phyloP scores from a whole-genome alignment of 1,284 basidiomycete species.

The Paramarasmius palmivorus region DNA sequence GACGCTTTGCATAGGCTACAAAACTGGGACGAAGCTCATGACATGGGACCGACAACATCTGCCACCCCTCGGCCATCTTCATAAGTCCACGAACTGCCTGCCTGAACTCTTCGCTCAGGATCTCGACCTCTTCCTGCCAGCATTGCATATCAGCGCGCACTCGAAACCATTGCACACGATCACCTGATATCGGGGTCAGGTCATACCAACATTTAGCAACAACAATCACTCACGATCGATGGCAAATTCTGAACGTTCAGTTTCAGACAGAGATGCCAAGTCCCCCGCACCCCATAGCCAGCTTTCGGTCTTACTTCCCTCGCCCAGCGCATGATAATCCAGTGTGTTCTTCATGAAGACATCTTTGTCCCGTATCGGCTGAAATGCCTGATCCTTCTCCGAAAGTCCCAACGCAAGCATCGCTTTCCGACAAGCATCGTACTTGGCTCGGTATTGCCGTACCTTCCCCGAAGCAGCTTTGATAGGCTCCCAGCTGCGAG shows the following conservation, averaged over 20 bases:
- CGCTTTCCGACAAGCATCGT: conserved; percentile 2
- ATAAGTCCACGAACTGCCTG: not conserved
- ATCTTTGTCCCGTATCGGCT: not conserved
- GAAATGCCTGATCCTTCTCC: not conserved
- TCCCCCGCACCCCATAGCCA: not conserved
- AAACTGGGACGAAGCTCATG: not conserved
- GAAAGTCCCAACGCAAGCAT: conserved; percentile 4
- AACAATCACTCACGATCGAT: not conserved
- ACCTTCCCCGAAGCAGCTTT: not conserved
- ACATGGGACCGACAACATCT: not conserved
- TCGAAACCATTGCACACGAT: not conserved
- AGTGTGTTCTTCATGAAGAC: too few relatives aligned
- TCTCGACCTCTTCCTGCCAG: conserved; percentile 2
- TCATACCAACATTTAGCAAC: not conserved
- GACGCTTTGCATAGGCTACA: not conserved
- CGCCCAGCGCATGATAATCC: not conserved
- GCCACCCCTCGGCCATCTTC: not conserved
- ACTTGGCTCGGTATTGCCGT: not conserved
- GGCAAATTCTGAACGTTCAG: not conserved
- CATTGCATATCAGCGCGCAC: not conserved
- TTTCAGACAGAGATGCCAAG: not conserved
- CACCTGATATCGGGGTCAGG: not conserved
- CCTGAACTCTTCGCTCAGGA: not conserved
- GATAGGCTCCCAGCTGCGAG: not conserved
- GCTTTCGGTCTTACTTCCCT: not conserved